Evolutionary conservation across 2,329 filamentous ascomycete genomes (phyloP).

Genomic region (Neofusicoccum parvum): DNA sequence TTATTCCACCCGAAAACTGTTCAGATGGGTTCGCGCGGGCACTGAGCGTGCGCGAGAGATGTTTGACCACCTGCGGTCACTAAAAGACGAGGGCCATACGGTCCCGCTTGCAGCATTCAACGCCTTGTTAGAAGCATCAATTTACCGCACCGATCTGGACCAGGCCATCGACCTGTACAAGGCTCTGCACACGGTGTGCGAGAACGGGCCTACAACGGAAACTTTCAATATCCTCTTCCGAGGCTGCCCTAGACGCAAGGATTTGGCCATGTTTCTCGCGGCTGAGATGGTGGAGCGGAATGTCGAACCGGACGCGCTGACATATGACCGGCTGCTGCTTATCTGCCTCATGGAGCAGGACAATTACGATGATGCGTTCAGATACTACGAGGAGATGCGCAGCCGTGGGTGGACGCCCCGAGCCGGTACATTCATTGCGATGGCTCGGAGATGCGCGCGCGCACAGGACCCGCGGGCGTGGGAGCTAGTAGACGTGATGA

Average conservation of each 20-base stretch:
- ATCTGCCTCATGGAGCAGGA: conserved; percentile 49
- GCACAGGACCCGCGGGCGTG: conserved; percentile 35
- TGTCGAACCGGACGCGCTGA: conserved; percentile 58
- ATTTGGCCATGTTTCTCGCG: conserved; percentile 62
- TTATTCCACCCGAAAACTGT: conserved; percentile 66
- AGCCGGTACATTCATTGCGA: conserved; percentile 36
- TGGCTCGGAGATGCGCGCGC: conserved; percentile 32
- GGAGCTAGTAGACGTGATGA: conserved; percentile 34
- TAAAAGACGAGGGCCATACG: conserved; percentile 52
- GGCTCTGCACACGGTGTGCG: conserved; percentile 56
- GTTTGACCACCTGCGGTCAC: conserved; percentile 58
- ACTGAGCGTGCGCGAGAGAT: conserved; percentile 53
- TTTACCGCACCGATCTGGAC: conserved; percentile 47
- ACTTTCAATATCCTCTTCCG: conserved; percentile 65
- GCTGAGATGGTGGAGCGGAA: conserved; percentile 62
- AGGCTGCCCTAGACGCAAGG: conserved; percentile 53
- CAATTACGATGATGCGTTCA: conserved; percentile 49
- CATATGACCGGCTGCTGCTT: conserved; percentile 64
- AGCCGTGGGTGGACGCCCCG: conserved; percentile 29
- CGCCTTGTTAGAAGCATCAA: conserved; percentile 55
- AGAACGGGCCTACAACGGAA: conserved; percentile 48
- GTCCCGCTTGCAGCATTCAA: conserved; percentile 57
- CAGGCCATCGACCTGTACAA: conserved; percentile 64
- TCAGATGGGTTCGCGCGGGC: conserved; percentile 51
- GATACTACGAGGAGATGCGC: conserved; percentile 55